Evolutionary conservation across 208 protist genomes (phyloP), one percentile per base, ranked within the genome.

Genomic region (Trypanosoma caninum): DNA sequence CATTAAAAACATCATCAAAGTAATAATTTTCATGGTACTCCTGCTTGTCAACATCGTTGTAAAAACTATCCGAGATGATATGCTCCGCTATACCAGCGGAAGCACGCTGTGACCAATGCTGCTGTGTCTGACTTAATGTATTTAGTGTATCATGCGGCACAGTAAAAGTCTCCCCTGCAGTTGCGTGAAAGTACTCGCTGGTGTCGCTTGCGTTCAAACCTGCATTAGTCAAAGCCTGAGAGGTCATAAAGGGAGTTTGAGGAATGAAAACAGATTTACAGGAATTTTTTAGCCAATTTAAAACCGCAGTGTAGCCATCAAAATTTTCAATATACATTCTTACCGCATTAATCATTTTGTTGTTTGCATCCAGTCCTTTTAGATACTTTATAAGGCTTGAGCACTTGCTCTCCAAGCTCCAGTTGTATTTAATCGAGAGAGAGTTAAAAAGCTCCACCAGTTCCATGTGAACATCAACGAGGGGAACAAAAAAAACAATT

Each of bases 351-450:
- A 74, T 59, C n/a, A 73, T 64, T 23, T 76, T 59, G 45, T 62
- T 50, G 10, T 27, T 38, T 0, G 72, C 60, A 13, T 44, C 57
- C 0, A 69, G 64, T 13, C 71, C 75, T n/a, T 57, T 55, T 11
- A 74, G 34, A 48, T 75, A 78, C 37, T 69, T 70, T 35, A 78
- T 62, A 55, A 87, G 90, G 20, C 80, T 77, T 11, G 51, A 56
- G 63, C 74, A 91, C 61, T 94, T 94, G 48, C 84, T 80, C 51
- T 84, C 76, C 18, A 78, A 75, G 34, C 75, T 80, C 14, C 51
- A 53, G 38, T 72, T 67, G 53, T 73, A 87, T 25, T 59, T 53
- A 0, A 94, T 65, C n/a, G 33, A 10, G 18, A 79, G 40, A 25
- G 50, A 46, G 1, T 23, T 25, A 20, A 94, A 53, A 16, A 87